phyloP scores from a whole-genome alignment of 495 filamentous ascomycete species.

The Coniosporium apollinis region DNA sequence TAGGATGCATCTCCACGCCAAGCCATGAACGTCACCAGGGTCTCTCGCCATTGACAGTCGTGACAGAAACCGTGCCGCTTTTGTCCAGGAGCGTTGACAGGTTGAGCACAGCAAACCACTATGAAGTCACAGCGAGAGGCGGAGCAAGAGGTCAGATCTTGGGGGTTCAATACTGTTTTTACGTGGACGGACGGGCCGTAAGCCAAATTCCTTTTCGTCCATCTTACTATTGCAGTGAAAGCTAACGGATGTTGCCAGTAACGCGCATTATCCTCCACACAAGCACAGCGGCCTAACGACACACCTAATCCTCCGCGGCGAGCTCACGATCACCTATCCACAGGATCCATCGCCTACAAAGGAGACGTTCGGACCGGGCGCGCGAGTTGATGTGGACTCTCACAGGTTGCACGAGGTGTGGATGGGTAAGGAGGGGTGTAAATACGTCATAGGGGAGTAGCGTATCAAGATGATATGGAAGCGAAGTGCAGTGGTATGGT shows the following conservation, averaged over 20 bases:
- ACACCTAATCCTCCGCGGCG: constrained; percentile 56
- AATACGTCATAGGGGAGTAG: constrained; percentile 75
- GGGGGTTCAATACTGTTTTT: constrained; percentile 64
- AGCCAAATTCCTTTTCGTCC: constrained; percentile 17
- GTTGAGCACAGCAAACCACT: too few species aligned
- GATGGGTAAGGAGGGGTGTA: constrained; percentile 63
- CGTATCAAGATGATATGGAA: too few species aligned
- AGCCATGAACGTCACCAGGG: too few species aligned
- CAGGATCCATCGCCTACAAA: constrained; percentile 42
- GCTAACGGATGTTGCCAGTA: constrained; percentile 23
- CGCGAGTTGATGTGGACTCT: constrained; percentile 61
- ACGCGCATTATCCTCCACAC: constrained; percentile 63
- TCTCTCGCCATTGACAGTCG: too few species aligned
- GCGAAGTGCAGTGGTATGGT: too few species aligned
- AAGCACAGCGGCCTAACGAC: constrained; percentile 53
- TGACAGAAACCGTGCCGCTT: too few species aligned
- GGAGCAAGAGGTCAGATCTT: constrained; percentile 51
- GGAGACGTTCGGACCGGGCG: constrained; percentile 50
- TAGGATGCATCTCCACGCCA: too few species aligned
- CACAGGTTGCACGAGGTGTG: constrained; percentile 64
- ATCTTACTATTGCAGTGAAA: constrained; percentile 2
- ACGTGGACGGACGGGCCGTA: constrained; percentile 70
- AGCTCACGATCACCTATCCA: constrained; percentile 58
- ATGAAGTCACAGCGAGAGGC: too few species aligned
- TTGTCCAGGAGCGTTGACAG: too few species aligned